These are phyloP conservation scores for Metschnikowia bowlesiae DNA, from an alignment of 805 yeast species.

Conservation along the genomic window DNA sequence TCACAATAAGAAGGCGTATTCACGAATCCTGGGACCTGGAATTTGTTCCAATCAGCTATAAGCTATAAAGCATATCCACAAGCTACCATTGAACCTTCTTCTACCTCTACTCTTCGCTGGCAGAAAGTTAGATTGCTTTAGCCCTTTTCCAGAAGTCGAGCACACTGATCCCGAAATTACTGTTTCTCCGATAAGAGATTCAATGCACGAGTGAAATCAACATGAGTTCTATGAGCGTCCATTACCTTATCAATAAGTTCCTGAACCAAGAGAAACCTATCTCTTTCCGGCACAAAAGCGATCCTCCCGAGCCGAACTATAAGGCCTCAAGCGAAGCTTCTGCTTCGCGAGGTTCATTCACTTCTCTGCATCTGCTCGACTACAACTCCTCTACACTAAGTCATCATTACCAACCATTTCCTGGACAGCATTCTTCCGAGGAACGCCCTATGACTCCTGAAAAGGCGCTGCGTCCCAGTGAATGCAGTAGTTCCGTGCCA, in stretches of 20 bases:
- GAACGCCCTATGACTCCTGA: conserved; percentile 3
- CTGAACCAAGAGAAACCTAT: conserved; percentile 8
- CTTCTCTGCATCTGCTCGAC: conserved; percentile 4
- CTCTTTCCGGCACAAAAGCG: background rate
- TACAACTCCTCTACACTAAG: conserved; percentile 1
- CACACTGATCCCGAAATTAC: background rate
- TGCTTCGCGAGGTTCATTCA: background rate
- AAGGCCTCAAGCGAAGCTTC: background rate
- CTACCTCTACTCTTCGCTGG: background rate
- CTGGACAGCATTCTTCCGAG: background rate
- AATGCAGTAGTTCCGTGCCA: background rate
- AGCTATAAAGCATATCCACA: background rate
- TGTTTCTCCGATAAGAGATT: background rate
- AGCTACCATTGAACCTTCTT: background rate
- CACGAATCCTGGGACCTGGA: background rate
- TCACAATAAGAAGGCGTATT: conserved; percentile 2
- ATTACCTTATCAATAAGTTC: conserved; percentile 35
- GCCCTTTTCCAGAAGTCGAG: background rate
- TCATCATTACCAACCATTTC: background rate
- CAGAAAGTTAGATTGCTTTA: background rate
- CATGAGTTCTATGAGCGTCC: conserved; percentile 35
- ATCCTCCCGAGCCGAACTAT: background rate
- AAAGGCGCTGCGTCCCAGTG: background rate
- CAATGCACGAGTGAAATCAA: background rate
- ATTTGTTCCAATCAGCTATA: background rate